Evolutionary conservation across 768 basidiomycete species (phyloP).

Genomic region (Russula griseocarnosa): DNA sequence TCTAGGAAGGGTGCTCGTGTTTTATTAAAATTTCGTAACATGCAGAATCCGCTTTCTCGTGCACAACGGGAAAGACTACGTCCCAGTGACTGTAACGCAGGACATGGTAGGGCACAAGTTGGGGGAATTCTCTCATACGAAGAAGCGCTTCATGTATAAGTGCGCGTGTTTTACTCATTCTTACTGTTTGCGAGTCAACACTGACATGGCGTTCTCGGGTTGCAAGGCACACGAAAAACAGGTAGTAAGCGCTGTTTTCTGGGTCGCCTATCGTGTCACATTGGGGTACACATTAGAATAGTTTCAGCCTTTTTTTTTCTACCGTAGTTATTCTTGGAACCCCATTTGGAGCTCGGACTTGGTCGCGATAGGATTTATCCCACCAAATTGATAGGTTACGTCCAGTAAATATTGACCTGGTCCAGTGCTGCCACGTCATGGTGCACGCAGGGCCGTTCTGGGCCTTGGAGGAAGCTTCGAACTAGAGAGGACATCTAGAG

Average conservation of each 20-base stretch:
- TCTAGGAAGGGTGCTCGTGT: background rate
- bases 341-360: background rate
- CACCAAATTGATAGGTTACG: too few relatives aligned
- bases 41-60: conserved; percentile 83
- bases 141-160: conserved; percentile 84
- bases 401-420: too few relatives aligned
- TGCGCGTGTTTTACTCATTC: conserved; percentile 41
- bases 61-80: conserved; percentile 89
- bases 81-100: conserved; percentile 82
- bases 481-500: background rate
- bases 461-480: background rate
- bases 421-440: conserved; percentile 3
- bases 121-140: conserved; percentile 90
- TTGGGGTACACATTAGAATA: background rate
- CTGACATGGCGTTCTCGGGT: background rate
- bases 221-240: conserved; percentile 43
- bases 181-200: background rate
- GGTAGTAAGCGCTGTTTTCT: conserved; percentile 33
- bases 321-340: background rate
- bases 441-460: background rate
- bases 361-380: background rate
- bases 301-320: background rate
- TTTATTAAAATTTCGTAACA: background rate
- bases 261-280: background rate
- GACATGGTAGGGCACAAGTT: conserved; percentile 99